Base-by-base conservation (phyloP, 2,329 filamentous ascomycete species). In the Aspergillus ustus region DNA sequence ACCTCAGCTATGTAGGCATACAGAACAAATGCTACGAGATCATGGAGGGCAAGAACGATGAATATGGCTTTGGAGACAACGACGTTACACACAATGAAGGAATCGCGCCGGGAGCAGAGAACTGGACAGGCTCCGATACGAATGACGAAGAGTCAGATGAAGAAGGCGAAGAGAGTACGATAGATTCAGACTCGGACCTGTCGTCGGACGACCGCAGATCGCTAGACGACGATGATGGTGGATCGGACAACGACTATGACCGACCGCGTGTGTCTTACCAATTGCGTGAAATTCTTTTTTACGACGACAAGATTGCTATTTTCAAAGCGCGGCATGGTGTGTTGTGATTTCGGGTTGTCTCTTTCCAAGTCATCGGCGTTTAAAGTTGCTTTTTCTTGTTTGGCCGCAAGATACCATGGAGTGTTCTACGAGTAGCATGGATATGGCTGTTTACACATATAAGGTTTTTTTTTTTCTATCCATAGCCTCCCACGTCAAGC, bases 21-120 rank as follows among this genome's bases (percentile, higher is more conserved):
- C 83, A 84, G n/a, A 81, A 81, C 45, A 93, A 93, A 75, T 95
- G 92, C 75, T 95, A 91, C 70, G 91, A 95, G 73, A 90, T 95
- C 34, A 77, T 93, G 7, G 91, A 95, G 73, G 81, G 79, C 17
- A 67, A 63, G 31, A 58, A 60, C 13, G 82, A 84, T 48, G 78
- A 79, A 31, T 70, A 70, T 15, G 68, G 71, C 34, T 63, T 66
- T 19, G 80, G 80, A 8, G 77, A 79, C 20, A 70, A 70, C 3
- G 79, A 80, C 46, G 78, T 78, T 15, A 78, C 77, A 9, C 81
- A 82, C n/a, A 82, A 83, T 28, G 74, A 79, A 17, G 78, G 77
- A 0, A 80, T 80, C 28, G 82, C 83, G 3, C 77, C 83, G 15
- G 64, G 62, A 3, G 63, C 65, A n/a, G 81, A 81, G 9, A 80